Conservation (phyloP, 192 early-diverging fungal species). For the Dispira simplex region DNA sequence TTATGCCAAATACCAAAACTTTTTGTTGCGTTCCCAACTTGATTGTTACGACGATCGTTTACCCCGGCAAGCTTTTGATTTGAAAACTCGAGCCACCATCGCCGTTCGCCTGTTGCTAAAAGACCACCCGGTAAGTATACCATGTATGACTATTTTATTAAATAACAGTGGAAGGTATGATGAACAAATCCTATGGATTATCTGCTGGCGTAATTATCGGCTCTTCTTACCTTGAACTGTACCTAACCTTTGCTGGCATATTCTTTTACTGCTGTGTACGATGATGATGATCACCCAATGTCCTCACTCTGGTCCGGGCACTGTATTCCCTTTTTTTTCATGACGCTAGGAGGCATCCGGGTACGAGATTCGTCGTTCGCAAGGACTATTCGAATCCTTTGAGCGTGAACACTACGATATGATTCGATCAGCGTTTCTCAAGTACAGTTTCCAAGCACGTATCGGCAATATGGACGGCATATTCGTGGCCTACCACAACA, state of each 20-base stretch:
- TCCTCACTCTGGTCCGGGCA: no score
- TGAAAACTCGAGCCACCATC: constrained; percentile 78
- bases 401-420: constrained; percentile 92
- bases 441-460: constrained; percentile 76
- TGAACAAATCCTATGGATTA: no score
- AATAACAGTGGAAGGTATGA: no score
- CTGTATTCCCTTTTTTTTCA: no score
- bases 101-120: constrained; percentile 65
- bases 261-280: no score
- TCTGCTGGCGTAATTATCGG: no score
- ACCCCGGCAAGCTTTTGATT: constrained; percentile 71
- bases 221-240: no score
- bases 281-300: no score
- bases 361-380: constrained; percentile 2
- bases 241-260: no score
- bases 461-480: constrained; percentile 95
- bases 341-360: neutral
- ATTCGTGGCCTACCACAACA: constrained; percentile 88
- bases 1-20: constrained; percentile 47
- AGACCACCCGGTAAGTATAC: constrained; percentile 40
- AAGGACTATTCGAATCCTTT: constrained; percentile 59
- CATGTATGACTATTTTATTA: no score
- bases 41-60: constrained; percentile 68
- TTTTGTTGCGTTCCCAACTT: constrained; percentile 78
- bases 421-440: constrained; percentile 80